Conservation (phyloP, 768 basidiomycete genomes). For the Cystofilobasidium macerans region DNA sequence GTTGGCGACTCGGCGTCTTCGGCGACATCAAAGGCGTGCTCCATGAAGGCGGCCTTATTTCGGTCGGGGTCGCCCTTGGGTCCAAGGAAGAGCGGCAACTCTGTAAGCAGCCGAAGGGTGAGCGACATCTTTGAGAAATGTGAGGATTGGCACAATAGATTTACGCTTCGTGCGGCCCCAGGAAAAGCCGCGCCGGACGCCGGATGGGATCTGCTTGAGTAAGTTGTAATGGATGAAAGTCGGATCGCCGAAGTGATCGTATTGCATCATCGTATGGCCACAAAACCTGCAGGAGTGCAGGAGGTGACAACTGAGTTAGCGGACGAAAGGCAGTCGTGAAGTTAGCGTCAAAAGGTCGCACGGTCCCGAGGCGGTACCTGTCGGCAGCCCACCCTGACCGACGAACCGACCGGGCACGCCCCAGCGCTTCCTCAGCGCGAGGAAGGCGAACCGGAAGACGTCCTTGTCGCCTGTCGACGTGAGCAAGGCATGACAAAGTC, state of each 20-base stretch:
- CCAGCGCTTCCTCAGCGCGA: conserved; percentile 43
- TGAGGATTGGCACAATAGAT: too few relatives aligned
- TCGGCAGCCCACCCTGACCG: conserved; percentile 39
- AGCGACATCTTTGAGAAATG: too few relatives aligned
- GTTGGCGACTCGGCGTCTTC: conserved; percentile 5
- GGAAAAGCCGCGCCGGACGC: conserved; percentile 30
- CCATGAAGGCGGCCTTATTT: background rate
- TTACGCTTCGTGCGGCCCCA: conserved; percentile 30
- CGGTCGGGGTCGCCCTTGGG: conserved; percentile 11
- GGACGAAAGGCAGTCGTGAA: background rate
- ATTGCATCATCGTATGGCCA: conserved; percentile 35
- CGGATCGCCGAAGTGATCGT: conserved; percentile 34
- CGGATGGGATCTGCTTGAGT: conserved; percentile 37
- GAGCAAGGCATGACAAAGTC: too few relatives aligned
- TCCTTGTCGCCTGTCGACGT: conserved; percentile 41
- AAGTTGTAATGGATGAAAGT: conserved; percentile 37
- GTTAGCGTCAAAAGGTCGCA: background rate
- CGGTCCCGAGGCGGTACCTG: conserved; percentile 27
- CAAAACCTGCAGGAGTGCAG: conserved; percentile 29
- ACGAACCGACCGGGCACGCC: conserved; percentile 42
- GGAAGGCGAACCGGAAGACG: conserved; percentile 39
- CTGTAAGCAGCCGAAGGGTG: background rate
- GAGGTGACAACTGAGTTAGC: conserved; percentile 22
- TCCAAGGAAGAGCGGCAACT: conserved; percentile 21
- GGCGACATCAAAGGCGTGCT: background rate